Base-by-base conservation (phyloP, 441 rosid genomes). In the Daphne laureola region DNA sequence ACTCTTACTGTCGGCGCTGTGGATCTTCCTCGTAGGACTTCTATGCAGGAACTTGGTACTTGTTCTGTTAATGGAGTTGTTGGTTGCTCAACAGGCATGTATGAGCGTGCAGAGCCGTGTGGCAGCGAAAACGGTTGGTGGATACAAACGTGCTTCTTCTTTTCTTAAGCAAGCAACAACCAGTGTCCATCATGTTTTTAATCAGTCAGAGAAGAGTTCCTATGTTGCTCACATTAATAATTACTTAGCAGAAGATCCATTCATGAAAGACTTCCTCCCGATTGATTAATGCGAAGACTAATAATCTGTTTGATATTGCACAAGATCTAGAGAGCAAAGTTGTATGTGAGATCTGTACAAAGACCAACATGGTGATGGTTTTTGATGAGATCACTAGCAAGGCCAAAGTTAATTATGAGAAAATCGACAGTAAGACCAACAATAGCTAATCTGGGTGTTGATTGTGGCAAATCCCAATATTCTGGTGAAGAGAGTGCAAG, bases 121-220 rank as follows among this genome's bases (percentile, higher is more conserved):
- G 48, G 71, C 68, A 0, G 79, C 69, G 12, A 87, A 84, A 73
- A 46, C 88, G 11, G 94, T 94, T 50, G 94, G 95, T 53, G 78
- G 81, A 43, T 71, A 73, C 26, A 79, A 61, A 70, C 70, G 68
- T 56, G 73, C 89, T 40, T 75, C 89, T 51, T 83, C 95, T 6
- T 87, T 94, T 71, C 83, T 94, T 57, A 94, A 86, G 70, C 78
- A 90, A 17, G 61, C 96, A 61, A 86, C 98, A 41, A 94, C 99
- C 35, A 94, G 95, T 17, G 68, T 90, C 76, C 99, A 70, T 49
- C 99, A 94, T 70, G 78, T 84, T 0, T 82, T 94, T 38, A 94
- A 90, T 51, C 83, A 78, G 70, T 78, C 98, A 0, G 98, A 94
- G 78, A 94, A 83, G 82, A 55, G 84, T 62, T 94, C 99, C 13